phyloP scores from a whole-genome alignment of 2,329 filamentous ascomycete species.

The Teratosphaeria zuluensis region DNA sequence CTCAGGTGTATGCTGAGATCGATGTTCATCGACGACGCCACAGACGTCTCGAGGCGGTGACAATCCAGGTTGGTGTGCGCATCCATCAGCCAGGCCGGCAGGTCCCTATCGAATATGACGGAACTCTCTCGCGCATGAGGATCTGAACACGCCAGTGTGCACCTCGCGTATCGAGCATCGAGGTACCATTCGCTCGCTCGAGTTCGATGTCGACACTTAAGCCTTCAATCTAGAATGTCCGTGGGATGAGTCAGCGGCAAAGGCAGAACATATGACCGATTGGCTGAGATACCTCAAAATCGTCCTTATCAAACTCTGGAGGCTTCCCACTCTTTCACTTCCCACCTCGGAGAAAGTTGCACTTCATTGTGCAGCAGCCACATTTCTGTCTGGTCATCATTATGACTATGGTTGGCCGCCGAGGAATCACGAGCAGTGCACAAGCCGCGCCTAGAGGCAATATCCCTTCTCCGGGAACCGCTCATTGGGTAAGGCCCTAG shows the following conservation, averaged over 20 bases:
- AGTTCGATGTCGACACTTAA: too few species aligned
- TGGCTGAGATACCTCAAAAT: background rate
- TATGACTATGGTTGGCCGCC: background rate
- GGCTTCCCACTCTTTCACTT: background rate
- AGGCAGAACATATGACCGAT: background rate
- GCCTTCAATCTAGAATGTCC: background rate
- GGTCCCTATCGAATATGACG: too few species aligned
- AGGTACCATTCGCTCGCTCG: too few species aligned
- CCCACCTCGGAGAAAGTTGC: background rate
- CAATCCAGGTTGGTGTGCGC: too few species aligned
- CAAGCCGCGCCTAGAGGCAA: background rate
- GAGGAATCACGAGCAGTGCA: background rate
- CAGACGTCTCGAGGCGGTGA: too few species aligned
- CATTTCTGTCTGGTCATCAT: background rate
- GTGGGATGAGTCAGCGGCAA: background rate
- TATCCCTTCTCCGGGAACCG: background rate
- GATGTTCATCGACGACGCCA: too few species aligned
- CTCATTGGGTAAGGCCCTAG: background rate
- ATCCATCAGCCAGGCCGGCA: too few species aligned
- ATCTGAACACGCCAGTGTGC: too few species aligned
- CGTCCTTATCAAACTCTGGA: background rate
- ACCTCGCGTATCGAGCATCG: too few species aligned
- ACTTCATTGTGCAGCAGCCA: background rate
- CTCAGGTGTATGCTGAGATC: too few species aligned
- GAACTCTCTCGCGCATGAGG: too few species aligned